Evolutionary conservation across 2,329 filamentous ascomycete genomes (phyloP).

Genomic region (Ambrosiella beaveri): DNA sequence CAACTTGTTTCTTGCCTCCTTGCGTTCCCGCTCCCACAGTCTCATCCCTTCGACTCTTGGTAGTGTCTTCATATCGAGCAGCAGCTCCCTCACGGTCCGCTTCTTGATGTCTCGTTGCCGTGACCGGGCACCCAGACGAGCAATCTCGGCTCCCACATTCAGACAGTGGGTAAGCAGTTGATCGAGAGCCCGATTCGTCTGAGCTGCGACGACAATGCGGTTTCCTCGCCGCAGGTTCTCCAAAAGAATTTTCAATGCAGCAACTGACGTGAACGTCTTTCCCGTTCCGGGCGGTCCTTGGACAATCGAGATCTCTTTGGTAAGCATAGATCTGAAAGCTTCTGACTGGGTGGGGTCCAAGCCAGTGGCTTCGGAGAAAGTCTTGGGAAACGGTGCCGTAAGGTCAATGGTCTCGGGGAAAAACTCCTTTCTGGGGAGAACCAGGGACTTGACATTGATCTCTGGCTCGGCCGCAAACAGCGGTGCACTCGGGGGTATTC

Average conservation of each 20-base stretch:
- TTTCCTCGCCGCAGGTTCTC: conserved; percentile 37
- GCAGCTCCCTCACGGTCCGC: neutral
- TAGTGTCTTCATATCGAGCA: neutral
- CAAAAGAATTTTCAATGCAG: conserved; percentile 49
- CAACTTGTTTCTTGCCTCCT: neutral
- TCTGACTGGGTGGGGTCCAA: conserved; percentile 50
- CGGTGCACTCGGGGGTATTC: conserved; percentile 17
- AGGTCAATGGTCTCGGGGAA: neutral
- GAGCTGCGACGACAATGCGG: conserved; percentile 63
- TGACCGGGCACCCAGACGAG: conserved; percentile 31
- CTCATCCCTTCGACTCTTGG: neutral
- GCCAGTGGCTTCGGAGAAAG: conserved; percentile 15
- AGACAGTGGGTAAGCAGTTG: conserved; percentile 54
- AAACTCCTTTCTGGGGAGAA: neutral
- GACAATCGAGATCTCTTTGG: conserved; percentile 54
- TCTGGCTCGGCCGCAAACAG: neutral
- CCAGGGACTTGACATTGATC: conserved; percentile 1
- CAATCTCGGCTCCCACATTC: conserved; percentile 34
- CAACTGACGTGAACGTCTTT: conserved; percentile 69
- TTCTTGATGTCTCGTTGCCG: conserved; percentile 10
- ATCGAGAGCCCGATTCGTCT: conserved; percentile 83
- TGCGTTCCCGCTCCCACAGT: neutral
- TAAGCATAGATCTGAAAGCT: conserved; percentile 54
- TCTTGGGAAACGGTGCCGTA: neutral
- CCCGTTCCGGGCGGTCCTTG: conserved; percentile 64